Evolutionary conservation across 1,284 basidiomycete genomes (phyloP), one percentile per base, ranked within the genome.

Genomic region (Limonomyces culmigenus): DNA sequence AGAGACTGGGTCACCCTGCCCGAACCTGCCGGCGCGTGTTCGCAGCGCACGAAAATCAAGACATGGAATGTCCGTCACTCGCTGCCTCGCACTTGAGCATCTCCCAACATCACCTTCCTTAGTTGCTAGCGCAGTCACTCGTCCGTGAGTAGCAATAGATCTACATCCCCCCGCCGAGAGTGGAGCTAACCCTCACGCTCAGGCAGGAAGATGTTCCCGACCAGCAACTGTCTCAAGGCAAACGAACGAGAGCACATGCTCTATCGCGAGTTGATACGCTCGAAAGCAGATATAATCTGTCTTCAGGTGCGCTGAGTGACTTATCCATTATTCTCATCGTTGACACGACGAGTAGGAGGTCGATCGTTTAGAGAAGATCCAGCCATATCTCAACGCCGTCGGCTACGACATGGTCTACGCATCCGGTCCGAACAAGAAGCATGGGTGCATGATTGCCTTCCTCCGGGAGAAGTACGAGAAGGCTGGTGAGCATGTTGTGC

Each of bases 201-300:
- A 89, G 86, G 86, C 25, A 68, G 87, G 32, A 74, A 86, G 36
- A 62, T 92, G 30, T 91, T 92, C 47, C 87, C 87, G 3, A 77
- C 72, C 5, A 80, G 78, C 46, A 73, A 84, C 48, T 88, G 84
- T 47, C 59, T 91, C 36, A 83, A 80, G 55, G 77, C 72, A 36
- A 49, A 49, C 16, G 71, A 81, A 50, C 63, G 88, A 42, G 71
- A 75, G 44, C 65, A 71, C 11, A 80, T 91, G 78, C 56, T 87
- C 10, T 65, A 74, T 43, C 61, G 63, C 33, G 88, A 92, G 52
- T 63, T 91, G 19, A 53, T 70, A 17, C 62, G 64, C 2, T 70
- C 78, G 38, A 48, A 66, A 17, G 71, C 78, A 1, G 83, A 91
- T 51, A 69, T 92, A 14, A 57, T 88, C 35, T 91, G 87, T 50